Base-by-base conservation (phyloP, 2,329 filamentous ascomycete genomes). In the Botrytis hyacinthi region DNA sequence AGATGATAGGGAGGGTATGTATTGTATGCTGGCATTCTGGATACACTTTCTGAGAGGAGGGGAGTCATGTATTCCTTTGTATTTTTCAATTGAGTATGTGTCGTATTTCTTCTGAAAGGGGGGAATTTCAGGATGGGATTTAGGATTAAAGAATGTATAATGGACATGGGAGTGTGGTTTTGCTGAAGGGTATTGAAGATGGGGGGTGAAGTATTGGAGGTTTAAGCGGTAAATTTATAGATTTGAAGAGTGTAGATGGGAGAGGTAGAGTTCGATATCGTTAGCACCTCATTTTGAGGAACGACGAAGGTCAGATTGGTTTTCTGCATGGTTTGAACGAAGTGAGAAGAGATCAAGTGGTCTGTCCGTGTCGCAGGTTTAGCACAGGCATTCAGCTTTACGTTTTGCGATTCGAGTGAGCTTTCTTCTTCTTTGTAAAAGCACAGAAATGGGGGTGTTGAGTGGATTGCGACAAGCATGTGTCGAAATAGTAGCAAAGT, bases 401-500 rank as follows among this genome's bases (percentile, higher is more conserved):
- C 22, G 26, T 22, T 14, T 18, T 62, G 60, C 35, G 1, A 62
- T 40, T 40, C 14, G 42, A 8, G 22, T 14, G 22, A 62, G 12
- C 6, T 40, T 61, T 40, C 4, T 26, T 26, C 12, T n/a, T 61
- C 12, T 14, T 26, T 26, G 6, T 14, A 16, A 18, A 62, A n/a
- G 26, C 35, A 42, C 35, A 26, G 26, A 40, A 29, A 42, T 29
- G 8, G 3, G 1, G 7, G 26, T 9, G 2, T 29, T 8, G 37
- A n/a, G 2, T 6, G 37, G 35, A 4, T 37, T 14, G 6, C 35
- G 12, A 18, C 3, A 0, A 2, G 12, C 22, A 9, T n/a, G 12
- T 12, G 12, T 62, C 60, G 20, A 40, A 8, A 37, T 35, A 37
- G 6, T 26, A 37, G 26, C 1, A 61, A 61, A 60, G 6, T 40